Percentiles rank a stretch among this genome's conserved stretches.
Conservation (phyloP, 306 rosid genomes). For the Pterocarpus santalinus region DNA sequence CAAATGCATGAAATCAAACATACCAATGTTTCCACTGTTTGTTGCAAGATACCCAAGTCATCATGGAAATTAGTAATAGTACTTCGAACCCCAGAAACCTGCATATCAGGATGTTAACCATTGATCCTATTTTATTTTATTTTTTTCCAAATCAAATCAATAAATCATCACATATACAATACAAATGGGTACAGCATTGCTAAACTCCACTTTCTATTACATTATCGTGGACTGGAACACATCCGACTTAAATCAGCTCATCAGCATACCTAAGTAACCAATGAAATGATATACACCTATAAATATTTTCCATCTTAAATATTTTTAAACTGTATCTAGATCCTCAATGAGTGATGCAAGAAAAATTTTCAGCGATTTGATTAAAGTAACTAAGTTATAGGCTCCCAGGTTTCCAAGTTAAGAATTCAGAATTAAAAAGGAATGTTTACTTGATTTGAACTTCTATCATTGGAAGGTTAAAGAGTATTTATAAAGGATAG, state of each 20-base stretch:
- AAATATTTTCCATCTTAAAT: neutral
- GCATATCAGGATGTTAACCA: constrained; percentile 47
- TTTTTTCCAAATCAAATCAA: neutral
- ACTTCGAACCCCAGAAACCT: constrained; percentile 81
- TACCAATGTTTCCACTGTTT: constrained; percentile 77
- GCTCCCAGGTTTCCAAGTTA: constrained; percentile 12
- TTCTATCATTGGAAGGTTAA: neutral
- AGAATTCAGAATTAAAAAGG: constrained; percentile 22
- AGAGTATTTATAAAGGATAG: neutral
- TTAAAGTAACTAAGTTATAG: constrained; percentile 10
- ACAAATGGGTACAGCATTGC: constrained; percentile 6
- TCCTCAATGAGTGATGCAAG: constrained; percentile 22
- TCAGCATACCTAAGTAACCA: constrained; percentile 5
- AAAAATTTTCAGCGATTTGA: constrained; percentile 24
- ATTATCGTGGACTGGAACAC: constrained; percentile 32
- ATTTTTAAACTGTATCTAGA: constrained; percentile 15
- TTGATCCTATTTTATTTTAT: neutral
- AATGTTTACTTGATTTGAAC: constrained; percentile 12
- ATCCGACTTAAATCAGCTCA: constrained; percentile 30
- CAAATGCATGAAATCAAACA: constrained; percentile 52
- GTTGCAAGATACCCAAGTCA: constrained; percentile 68
- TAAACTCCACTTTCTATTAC: constrained; percentile 27
- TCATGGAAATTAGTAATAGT: constrained; percentile 63
- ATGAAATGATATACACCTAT: constrained; percentile 8
- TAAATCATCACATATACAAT: constrained; percentile 26